These are phyloP conservation scores for Suillus sp. DNA, from an alignment of 768 basidiomycete genomes.

Conservation along the genomic window DNA sequence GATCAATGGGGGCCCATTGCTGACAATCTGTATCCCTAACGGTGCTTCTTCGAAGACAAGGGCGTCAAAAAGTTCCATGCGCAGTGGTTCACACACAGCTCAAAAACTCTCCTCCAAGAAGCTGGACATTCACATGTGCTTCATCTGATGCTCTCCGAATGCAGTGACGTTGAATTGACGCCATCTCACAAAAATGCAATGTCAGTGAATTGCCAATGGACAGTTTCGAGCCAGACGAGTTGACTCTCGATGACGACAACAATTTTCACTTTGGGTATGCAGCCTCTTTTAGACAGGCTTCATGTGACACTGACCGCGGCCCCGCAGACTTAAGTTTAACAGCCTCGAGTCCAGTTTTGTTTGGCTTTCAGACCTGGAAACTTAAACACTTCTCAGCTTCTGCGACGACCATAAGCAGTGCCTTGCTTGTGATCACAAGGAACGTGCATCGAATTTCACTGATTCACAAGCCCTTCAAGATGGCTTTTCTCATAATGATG, in stretches of 20 bases:
- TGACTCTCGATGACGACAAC: constrained; percentile 38
- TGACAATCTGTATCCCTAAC: too few species aligned
- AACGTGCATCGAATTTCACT: constrained; percentile 26
- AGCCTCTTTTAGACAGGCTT: neutral
- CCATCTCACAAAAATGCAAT: constrained; percentile 62
- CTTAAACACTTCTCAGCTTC: constrained; percentile 30
- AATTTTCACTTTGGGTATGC: constrained; percentile 62
- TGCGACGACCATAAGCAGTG: constrained; percentile 44
- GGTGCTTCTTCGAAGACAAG: constrained; percentile 56
- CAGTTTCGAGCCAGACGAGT: constrained; percentile 51
- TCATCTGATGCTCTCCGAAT: constrained; percentile 53
- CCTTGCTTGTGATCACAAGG: constrained; percentile 47
- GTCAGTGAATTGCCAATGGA: constrained; percentile 43
- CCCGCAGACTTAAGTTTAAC: constrained; percentile 45
- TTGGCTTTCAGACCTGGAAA: constrained; percentile 42
- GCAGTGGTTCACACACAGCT: constrained; percentile 68
- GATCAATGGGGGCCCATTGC: constrained; percentile 89
- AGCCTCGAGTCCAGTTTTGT: constrained; percentile 47
- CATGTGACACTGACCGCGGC: too few species aligned
- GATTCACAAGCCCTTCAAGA: constrained; percentile 32
- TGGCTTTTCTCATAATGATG: constrained; percentile 44
- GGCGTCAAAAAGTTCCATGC: constrained; percentile 61
- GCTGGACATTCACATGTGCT: constrained; percentile 63
- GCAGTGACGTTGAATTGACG: constrained; percentile 57
- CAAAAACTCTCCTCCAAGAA: constrained; percentile 69